Base-by-base conservation (phyloP, 306 rosid genomes). In the Trifolium fragiferum region DNA sequence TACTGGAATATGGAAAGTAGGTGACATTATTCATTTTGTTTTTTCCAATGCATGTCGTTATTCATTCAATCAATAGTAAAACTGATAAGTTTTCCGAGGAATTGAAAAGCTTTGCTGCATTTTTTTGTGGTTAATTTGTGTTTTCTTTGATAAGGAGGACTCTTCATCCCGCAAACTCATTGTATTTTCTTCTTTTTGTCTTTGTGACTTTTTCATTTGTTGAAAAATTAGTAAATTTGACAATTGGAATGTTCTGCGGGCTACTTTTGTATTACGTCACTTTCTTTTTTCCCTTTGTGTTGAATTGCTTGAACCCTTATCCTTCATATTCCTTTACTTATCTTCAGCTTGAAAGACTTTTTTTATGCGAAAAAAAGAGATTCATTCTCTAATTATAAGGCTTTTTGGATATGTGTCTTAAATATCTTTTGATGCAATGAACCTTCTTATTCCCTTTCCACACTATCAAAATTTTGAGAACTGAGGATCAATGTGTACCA, bases 41-140 rank as follows among this genome's bases (percentile, higher is more conserved):
- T 27, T 27, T 27, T 27, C 32, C 32, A 4, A 27, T 27, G 5
- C 32, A 27, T 27, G 32, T 27, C 32, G 3, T 27, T 27, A 4
- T 27, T 27, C 5, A 66, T 12, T 78, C 67, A 66, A 58, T 57
- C 59, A 68, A 30, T 62, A 21, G 21, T 23, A 2, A 58, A 76
- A 68, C 9, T 9, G 30, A 37, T 43, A 27, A 43, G 49, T 43
- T 43, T 76, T 47, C 68, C 3, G 8, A 66, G 38, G 58, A 2
- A 11, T 60, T 49, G 69, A 18, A 16, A 73, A 73, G 41, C 70
- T 66, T 58, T 74, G 70, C 13, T 25, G 71, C 58, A 58, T 27
- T 27, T 20, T 15, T 40, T 35, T 15, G 23, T 20, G 4, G 14
- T 51, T 75, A 38, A 53, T 62, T 50, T 30, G 49, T 33, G 27